These are phyloP conservation scores for Physocladia obscura DNA, from an alignment of 192 early-diverging fungal genomes.

Conservation along the genomic window DNA sequence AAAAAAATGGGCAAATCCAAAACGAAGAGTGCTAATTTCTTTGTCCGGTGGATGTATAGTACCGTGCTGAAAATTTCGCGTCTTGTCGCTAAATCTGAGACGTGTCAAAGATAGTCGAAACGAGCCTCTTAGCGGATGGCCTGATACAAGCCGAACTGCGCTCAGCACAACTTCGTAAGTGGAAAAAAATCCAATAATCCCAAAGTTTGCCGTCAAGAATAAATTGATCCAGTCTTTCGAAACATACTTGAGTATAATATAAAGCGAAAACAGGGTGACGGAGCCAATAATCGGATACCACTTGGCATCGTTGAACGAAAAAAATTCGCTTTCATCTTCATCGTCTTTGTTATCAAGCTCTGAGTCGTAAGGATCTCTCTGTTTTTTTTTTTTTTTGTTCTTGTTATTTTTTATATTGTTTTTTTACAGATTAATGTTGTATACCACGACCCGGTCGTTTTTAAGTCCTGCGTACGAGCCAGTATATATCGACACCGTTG, in stretches of 20 bases:
- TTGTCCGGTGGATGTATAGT: background rate
- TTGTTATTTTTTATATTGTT: background rate
- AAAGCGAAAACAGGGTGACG: slow-evolving; percentile 73
- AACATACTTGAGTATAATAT: slow-evolving; percentile 83
- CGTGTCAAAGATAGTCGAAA: background rate
- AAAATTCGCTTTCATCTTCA: slow-evolving; percentile 71
- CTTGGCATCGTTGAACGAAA: slow-evolving; percentile 85
- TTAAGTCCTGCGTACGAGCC: slow-evolving; percentile 72
- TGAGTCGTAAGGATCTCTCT: too few species aligned
- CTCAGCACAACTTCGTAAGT: slow-evolving; percentile 60
- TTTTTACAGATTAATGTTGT: slow-evolving; percentile 11
- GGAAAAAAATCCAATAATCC: slow-evolving; percentile 73
- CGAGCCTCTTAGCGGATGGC: slow-evolving; percentile 66
- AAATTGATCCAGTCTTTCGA: slow-evolving; percentile 82
- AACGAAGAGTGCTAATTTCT: slow-evolving; percentile 47
- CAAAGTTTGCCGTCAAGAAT: slow-evolving; percentile 83
- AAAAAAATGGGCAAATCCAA: slow-evolving; percentile 63
- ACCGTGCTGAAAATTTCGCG: background rate
- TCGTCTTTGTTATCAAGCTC: slow-evolving; percentile 66
- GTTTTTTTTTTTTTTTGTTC: slow-evolving; percentile 1
- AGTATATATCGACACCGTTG: slow-evolving; percentile 81
- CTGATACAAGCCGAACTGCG: slow-evolving; percentile 53
- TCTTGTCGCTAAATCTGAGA: background rate
- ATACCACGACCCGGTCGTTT: too few species aligned
- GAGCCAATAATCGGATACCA: slow-evolving; percentile 93